phyloP scores from a whole-genome alignment of 2,329 filamentous ascomycete genomes.

The Elsinoe arachidis region DNA sequence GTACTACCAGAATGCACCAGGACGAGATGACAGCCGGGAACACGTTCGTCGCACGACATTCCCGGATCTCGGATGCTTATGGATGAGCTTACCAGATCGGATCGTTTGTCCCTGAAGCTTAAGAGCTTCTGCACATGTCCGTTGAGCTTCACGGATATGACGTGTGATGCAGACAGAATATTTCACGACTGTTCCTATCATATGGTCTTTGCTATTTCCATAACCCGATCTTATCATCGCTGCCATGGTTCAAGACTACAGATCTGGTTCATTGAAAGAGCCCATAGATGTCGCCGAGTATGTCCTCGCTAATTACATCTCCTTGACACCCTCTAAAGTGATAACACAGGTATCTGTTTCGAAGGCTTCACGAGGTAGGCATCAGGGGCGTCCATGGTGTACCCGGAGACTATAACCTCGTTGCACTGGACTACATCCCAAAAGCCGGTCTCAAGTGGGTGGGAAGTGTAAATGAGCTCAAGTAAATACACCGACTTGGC shows the following conservation, averaged over 20 bases:
- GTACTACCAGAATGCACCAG: too few relatives aligned
- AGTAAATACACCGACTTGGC: conserved; percentile 21
- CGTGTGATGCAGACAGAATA: background rate
- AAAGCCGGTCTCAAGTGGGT: conserved; percentile 49
- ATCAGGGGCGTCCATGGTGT: conserved; percentile 41
- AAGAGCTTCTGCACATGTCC: background rate
- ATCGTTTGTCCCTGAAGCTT: background rate
- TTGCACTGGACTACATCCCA: conserved; percentile 46
- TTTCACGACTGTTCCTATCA: background rate
- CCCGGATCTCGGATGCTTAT: background rate
- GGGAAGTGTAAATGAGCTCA: conserved; percentile 54
- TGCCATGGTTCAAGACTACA: background rate
- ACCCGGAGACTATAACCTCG: conserved; percentile 38
- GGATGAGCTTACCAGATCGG: background rate
- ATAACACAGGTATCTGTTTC: conserved; percentile 32
- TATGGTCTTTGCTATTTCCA: too few relatives aligned
- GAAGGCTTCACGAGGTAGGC: conserved; percentile 36
- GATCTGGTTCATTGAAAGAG: background rate
- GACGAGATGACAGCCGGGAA: too few relatives aligned
- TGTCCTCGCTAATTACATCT: background rate
- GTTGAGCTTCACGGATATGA: background rate
- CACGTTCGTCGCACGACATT: background rate
- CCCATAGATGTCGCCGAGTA: background rate
- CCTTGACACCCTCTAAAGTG: background rate
- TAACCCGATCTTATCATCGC: background rate